phyloP scores from a whole-genome alignment of 1,284 basidiomycete genomes.

The Salmacisia buchloeana region DNA sequence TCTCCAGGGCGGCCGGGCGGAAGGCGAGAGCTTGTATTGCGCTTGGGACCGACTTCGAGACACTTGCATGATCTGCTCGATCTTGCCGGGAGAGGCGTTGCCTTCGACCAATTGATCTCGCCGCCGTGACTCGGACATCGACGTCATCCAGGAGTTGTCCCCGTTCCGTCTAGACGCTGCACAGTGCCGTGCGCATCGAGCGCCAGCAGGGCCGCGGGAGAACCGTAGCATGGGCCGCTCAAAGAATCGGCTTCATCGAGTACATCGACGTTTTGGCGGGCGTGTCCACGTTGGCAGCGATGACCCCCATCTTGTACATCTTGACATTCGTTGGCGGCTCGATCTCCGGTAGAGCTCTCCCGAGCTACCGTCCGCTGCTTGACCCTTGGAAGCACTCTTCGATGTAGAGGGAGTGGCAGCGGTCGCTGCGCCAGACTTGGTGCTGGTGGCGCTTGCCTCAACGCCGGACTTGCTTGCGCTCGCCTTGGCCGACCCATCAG shows the following conservation, averaged over 20 bases:
- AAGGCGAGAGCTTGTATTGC: no score
- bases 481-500: slow-evolving; percentile 46
- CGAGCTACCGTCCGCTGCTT: not conserved
- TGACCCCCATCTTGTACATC: slow-evolving; percentile 40
- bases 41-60: no score
- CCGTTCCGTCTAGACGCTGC: no score
- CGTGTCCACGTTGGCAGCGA: slow-evolving; percentile 34
- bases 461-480: slow-evolving; percentile 46
- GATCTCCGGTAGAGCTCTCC: slow-evolving; percentile 1
- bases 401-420: slow-evolving; percentile 13
- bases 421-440: slow-evolving; percentile 38
- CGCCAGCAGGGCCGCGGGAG: not conserved
- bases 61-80: no score
- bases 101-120: no score
- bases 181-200: not conserved
- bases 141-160: no score
- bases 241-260: slow-evolving; percentile 26
- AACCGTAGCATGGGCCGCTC: not conserved
- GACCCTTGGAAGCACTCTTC: not conserved
- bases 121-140: no score
- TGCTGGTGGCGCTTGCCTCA: slow-evolving; percentile 31
- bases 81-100: no score
- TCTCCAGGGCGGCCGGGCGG: no score
- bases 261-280: slow-evolving; percentile 33
- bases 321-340: slow-evolving; percentile 21